Conservation (phyloP, 192 early-diverging fungal species). For the Rhizophagus prolifer region DNA sequence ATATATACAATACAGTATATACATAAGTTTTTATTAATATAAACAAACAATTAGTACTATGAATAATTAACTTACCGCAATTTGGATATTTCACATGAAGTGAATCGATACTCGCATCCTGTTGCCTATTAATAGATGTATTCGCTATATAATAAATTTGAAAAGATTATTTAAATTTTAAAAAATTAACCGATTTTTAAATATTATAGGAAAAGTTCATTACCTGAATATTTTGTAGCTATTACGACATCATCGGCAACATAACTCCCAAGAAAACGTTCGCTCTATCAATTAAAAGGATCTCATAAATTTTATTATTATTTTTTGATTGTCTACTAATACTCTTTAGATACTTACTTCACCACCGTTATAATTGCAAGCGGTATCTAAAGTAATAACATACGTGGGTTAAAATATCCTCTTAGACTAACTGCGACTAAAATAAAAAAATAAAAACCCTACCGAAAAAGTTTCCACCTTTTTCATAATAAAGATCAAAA, state of each 20-base stretch:
- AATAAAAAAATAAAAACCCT: constrained; percentile 5
- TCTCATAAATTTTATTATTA: neutral
- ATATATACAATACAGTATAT: no score
- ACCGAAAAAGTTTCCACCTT: constrained; percentile 52
- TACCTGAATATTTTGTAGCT: constrained; percentile 55
- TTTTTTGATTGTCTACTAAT: neutral
- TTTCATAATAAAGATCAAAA: constrained; percentile 48
- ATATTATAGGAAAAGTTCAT: constrained; percentile 6
- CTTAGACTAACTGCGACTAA: neutral
- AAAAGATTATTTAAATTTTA: neutral
- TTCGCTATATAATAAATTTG: neutral
- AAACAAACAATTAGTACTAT: no score
- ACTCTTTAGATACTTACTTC: neutral
- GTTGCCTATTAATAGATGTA: no score
- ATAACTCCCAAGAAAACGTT: constrained; percentile 57
- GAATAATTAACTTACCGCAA: neutral
- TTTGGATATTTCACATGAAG: no score
- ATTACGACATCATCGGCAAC: constrained; percentile 52
- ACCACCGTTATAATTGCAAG: neutral
- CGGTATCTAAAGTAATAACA: neutral
- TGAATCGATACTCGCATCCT: no score
- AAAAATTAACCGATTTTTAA: neutral
- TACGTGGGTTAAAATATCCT: no score
- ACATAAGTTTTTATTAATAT: constrained; percentile 37
- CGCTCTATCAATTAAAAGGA: constrained; percentile 30